Evolutionary conservation across 192 early-diverging fungal genomes (phyloP), one percentile per base, ranked within the genome.

Genomic region (Gigaspora rosea): DNA sequence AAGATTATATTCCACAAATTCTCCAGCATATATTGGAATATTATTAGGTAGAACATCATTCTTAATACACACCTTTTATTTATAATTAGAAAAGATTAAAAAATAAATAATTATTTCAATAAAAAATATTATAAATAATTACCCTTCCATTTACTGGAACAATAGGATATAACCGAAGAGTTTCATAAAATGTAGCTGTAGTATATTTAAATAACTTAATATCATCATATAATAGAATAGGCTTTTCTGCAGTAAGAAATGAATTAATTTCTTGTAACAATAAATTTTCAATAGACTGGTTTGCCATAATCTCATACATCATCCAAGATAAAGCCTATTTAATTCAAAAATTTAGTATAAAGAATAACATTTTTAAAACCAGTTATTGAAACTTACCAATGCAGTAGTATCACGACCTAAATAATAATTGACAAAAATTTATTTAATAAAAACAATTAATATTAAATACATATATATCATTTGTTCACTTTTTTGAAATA

Each of bases 31-130:
- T 58, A 93, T 81, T 7, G 66, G 13, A 27, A 83, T 85, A 2
- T 91, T 90, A 76, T 91, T 85, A 9, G 93, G 93, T n/a, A 89
- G 82, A 11, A 87, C 78, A 63, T 86, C 85, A 66, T 92, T 88
- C 9, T 84, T 66, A 18, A 90, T 66, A 8, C 50, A 54, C 20
- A 52, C 5, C 71, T 72, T 41, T 10, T 15, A n/a, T 54, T 12
- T 22, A 49, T 33, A 49, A 12, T 36, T 3, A 8, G 9, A 41
- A n/a, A n/a, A n/a, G n/a, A n/a, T n/a, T n/a, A n/a, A n/a, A n/a
- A n/a, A n/a, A n/a, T n/a, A n/a, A n/a, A n/a, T n/a, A n/a, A n/a
- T n/a, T n/a, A n/a, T n/a, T n/a, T n/a, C n/a, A n/a, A n/a, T n/a
- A n/a, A n/a, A n/a, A n/a, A n/a, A n/a, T n/a, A n/a, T n/a, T n/a